Percentiles rank a stretch among this genome's conserved stretches.
phyloP scores from a whole-genome alignment of 495 filamentous ascomycete genomes.

The Neurospora hispaniola region DNA sequence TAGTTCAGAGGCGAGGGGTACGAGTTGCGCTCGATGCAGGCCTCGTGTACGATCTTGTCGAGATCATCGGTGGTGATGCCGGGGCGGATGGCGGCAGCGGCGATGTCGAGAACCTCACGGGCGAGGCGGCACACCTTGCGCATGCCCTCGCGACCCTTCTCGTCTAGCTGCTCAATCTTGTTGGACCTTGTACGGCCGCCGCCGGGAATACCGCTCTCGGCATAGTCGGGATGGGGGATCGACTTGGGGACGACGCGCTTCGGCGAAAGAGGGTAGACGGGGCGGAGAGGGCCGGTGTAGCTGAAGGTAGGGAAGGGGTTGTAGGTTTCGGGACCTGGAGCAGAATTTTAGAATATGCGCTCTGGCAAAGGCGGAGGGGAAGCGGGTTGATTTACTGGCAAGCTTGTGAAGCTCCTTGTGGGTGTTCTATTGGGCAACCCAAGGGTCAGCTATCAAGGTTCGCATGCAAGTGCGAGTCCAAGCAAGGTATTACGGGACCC shows the following conservation, averaged over 20 bases:
- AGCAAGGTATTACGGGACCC: not conserved
- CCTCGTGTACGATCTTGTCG: constrained; percentile 91
- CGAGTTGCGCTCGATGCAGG: constrained; percentile 87
- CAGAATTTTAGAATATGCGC: constrained; percentile 70
- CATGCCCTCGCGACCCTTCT: constrained; percentile 73
- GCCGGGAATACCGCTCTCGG: constrained; percentile 68
- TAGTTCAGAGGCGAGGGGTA: constrained; percentile 98
- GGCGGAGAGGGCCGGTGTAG: constrained; percentile 71
- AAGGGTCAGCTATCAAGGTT: constrained; percentile 3
- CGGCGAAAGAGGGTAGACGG: constrained; percentile 80
- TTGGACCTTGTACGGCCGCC: constrained; percentile 65
- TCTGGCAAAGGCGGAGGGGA: constrained; percentile 58
- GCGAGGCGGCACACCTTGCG: constrained; percentile 83
- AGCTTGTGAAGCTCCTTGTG: constrained; percentile 83
- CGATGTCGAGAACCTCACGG: constrained; percentile 87
- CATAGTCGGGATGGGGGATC: constrained; percentile 80
- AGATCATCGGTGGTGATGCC: constrained; percentile 95
- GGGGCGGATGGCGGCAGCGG: constrained; percentile 67
- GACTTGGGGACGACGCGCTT: constrained; percentile 62
- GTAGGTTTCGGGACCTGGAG: constrained; percentile 77
- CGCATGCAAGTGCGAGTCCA: not conserved
- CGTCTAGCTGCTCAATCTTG: constrained; percentile 73
- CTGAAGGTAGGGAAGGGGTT: constrained; percentile 84
- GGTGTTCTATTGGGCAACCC: constrained; percentile 42
- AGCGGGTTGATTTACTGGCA: constrained; percentile 60